Evolutionary conservation across 2,329 filamentous ascomycete genomes (phyloP), one percentile per base, ranked within the genome.

Genomic region (Dactylellina parvicollis): DNA sequence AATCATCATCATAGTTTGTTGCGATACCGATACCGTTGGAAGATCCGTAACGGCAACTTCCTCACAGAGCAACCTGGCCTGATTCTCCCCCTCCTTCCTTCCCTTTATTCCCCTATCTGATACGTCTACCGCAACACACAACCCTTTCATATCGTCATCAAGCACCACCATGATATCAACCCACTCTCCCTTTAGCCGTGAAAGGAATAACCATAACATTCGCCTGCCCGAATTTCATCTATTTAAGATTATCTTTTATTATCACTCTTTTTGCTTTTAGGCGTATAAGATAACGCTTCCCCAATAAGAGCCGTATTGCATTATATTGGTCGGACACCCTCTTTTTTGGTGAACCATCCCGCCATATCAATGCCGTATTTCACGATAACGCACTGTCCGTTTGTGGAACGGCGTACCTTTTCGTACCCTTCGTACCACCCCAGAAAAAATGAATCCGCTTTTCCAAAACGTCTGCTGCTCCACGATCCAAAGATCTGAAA

Each of bases 71-170:
- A n/a, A n/a, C n/a, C n/a, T n/a, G n/a, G n/a, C n/a, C n/a, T n/a
- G n/a, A n/a, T n/a, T n/a, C 28, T 12, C 32, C 7, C 26, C 24
- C n/a, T 34, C n/a, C 5, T 50, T 18, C 9, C 12, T 34, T 5
- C 32, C 24, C 24, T 20, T 9, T 18, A 32, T 54, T 47, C 60
- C 49, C 38, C 50, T 46, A 56, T 65, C 30, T 65, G 49, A 44
- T 65, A 66, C 61, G 22, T 56, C 50, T 66, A 57, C 54, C 61
- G 61, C 54, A 66, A 47, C 61, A 66, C 61, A 47, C 22, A 22
- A n/a, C 32, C 26, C 32, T 18, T 32, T 9, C n/a, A 34, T 54
- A 36, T 54, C 49, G 49, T 54, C 49, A 54, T 54, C n/a, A 54
- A 54, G 49, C 49, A 54, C 49, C 28, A 24, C 30, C 30, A 24